phyloP scores from a whole-genome alignment of 2,329 filamentous ascomycete species.

The Exutisphaerella laricina region DNA sequence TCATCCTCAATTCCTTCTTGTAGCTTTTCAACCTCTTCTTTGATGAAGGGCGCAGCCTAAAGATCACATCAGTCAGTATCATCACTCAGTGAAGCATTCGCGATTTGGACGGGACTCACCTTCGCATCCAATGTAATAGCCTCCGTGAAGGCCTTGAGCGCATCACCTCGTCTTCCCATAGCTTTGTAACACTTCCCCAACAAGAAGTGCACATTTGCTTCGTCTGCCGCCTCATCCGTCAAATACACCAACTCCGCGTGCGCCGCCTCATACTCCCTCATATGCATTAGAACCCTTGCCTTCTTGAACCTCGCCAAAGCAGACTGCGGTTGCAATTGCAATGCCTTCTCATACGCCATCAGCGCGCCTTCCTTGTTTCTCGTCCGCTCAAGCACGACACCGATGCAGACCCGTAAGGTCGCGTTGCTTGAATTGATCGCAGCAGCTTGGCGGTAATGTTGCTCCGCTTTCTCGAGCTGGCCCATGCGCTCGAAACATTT shows the following conservation, averaged over 20 bases:
- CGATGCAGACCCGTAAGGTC: slow-evolving; percentile 87
- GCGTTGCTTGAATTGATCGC: slow-evolving; percentile 91
- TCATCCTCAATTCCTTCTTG: slow-evolving; percentile 29
- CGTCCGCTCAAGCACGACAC: slow-evolving; percentile 77
- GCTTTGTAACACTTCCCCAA: slow-evolving; percentile 70
- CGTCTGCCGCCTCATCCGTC: slow-evolving; percentile 86
- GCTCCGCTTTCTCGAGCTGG: slow-evolving; percentile 69
- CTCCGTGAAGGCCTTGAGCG: slow-evolving; percentile 92
- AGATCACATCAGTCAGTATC: slow-evolving; percentile 12
- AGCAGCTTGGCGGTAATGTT: slow-evolving; percentile 83
- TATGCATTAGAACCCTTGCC: slow-evolving; percentile 74
- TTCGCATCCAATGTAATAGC: slow-evolving; percentile 95
- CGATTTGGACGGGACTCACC: slow-evolving; percentile 50
- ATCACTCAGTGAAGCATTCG: not conserved
- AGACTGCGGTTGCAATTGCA: slow-evolving; percentile 72
- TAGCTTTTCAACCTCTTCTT: slow-evolving; percentile 90
- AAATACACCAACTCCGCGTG: slow-evolving; percentile 79
- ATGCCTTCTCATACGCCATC: slow-evolving; percentile 73
- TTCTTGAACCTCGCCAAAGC: slow-evolving; percentile 89
- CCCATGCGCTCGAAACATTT: slow-evolving; percentile 55
- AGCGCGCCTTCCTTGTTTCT: slow-evolving; percentile 75
- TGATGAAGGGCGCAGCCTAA: slow-evolving; percentile 93
- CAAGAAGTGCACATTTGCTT: slow-evolving; percentile 92
- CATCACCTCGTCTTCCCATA: slow-evolving; percentile 57
- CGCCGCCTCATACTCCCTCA: slow-evolving; percentile 64